These are phyloP conservation scores for Adenanthera pavonina DNA, from an alignment of 306 rosid genomes.

Conservation along the genomic window DNA sequence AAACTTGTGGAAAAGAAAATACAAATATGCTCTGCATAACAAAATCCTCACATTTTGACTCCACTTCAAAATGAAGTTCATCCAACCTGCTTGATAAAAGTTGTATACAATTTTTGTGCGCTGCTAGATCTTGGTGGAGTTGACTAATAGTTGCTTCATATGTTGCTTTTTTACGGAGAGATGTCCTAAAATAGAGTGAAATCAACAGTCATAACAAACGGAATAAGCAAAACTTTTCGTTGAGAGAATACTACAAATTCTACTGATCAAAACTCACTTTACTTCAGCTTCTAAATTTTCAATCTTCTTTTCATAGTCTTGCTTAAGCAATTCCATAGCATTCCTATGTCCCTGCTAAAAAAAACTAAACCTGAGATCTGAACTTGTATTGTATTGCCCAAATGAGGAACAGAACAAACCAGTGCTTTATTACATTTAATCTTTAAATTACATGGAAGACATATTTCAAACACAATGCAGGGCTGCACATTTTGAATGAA, in stretches of 20 bases:
- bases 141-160: slow-evolving; percentile 58
- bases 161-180: slow-evolving; percentile 51
- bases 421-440: slow-evolving; percentile 8
- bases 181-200: slow-evolving; percentile 51
- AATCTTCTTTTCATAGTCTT: slow-evolving; percentile 56
- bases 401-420: not conserved
- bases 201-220: slow-evolving; percentile 16
- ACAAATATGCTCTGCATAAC: not conserved
- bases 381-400: slow-evolving; percentile 5
- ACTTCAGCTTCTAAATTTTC: slow-evolving; percentile 57
- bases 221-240: slow-evolving; percentile 8
- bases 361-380: slow-evolving; percentile 18
- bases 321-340: slow-evolving; percentile 56
- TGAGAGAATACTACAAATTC: slow-evolving; percentile 1
- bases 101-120: slow-evolving; percentile 62
- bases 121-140: slow-evolving; percentile 63
- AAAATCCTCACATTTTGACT: slow-evolving; percentile 70
- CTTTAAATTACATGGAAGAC: slow-evolving; percentile 22
- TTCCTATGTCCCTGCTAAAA: slow-evolving; percentile 52
- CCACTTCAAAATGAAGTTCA: slow-evolving; percentile 59
- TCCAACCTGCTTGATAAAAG: slow-evolving; percentile 65
- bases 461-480: not conserved
- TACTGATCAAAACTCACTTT: slow-evolving; percentile 53
- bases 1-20: slow-evolving; percentile 17
- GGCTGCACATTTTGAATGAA: not conserved